Conservation (phyloP, 2,329 filamentous ascomycete genomes). For the Grosmannia penicillata region DNA sequence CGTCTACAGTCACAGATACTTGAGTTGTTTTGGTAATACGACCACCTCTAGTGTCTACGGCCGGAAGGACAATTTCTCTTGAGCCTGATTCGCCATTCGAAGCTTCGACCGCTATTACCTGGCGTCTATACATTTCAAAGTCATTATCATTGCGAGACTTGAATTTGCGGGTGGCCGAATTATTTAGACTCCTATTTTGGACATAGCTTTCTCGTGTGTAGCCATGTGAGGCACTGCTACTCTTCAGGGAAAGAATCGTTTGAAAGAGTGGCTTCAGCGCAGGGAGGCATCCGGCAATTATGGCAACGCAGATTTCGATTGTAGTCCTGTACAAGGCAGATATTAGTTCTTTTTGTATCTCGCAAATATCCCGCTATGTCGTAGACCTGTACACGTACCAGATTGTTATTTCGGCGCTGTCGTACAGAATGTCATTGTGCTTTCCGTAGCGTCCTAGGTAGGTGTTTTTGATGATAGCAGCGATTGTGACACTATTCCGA, state of each 20-base stretch:
- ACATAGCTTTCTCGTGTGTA: not conserved
- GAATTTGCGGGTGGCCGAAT: not conserved
- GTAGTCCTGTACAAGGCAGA: conserved; percentile 9
- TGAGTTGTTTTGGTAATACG: conserved; percentile 3
- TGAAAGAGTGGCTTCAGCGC: conserved; percentile 11
- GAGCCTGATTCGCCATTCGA: not conserved
- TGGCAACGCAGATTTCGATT: conserved; percentile 13
- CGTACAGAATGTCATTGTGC: conserved; percentile 15
- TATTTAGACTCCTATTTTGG: not conserved
- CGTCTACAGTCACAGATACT: not conserved
- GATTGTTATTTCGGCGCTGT: conserved; percentile 15
- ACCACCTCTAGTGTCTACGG: not conserved
- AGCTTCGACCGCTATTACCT: not conserved
- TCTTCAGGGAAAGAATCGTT: conserved; percentile 1
- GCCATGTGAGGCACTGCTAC: not conserved
- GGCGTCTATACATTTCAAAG: conserved; percentile 1
- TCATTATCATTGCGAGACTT: not conserved
- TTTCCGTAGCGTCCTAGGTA: conserved; percentile 13
- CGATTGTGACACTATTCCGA: conserved; percentile 10
- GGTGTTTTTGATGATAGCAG: conserved; percentile 15
- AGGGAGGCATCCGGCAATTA: conserved; percentile 12
- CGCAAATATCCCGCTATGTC: no score
- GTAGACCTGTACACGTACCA: conserved; percentile 14
- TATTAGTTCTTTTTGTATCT: not conserved
- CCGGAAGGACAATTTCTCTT: not conserved